Conservation (phyloP, 2,329 filamentous ascomycete species). For the Fusarium xyrophilum region DNA sequence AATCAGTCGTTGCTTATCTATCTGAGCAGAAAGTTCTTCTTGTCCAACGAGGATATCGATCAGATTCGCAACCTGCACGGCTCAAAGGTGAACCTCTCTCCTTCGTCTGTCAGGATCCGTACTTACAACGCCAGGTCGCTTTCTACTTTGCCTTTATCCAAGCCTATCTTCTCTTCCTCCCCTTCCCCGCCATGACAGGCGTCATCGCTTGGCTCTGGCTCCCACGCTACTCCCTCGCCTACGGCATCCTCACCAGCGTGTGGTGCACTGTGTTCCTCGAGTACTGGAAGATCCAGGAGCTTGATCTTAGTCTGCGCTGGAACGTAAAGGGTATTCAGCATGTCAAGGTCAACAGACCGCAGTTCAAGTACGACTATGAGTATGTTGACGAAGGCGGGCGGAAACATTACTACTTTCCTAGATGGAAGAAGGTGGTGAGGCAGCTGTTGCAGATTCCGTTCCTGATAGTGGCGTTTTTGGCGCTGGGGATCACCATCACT, state of each 20-base stretch:
- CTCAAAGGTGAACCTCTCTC: constrained; percentile 52
- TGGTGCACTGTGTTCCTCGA: constrained; percentile 80
- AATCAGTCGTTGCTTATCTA: constrained; percentile 65
- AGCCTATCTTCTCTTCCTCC: constrained; percentile 73
- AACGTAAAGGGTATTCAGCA: constrained; percentile 71
- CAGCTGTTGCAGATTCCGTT: constrained; percentile 76
- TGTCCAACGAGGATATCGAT: constrained; percentile 62
- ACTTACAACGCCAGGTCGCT: constrained; percentile 58
- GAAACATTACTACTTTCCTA: constrained; percentile 66
- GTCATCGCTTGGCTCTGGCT: constrained; percentile 72
- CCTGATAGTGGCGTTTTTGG: constrained; percentile 62
- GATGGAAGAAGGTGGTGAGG: constrained; percentile 67
- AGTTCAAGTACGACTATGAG: constrained; percentile 69
- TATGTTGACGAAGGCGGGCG: constrained; percentile 70
- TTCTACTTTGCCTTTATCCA: constrained; percentile 88
- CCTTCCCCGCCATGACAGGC: constrained; percentile 73
- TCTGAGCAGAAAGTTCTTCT: constrained; percentile 60
- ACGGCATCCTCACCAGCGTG: constrained; percentile 69
- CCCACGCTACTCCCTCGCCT: constrained; percentile 73
- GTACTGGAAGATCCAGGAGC: constrained; percentile 79
- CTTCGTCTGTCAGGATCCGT: accelerated
- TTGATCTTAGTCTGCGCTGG: constrained; percentile 76
- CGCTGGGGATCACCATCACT: constrained; percentile 71
- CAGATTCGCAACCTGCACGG: constrained; percentile 68
- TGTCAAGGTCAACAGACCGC: constrained; percentile 69